Conservation (phyloP, 371 early-diverging fungal species). For the Circinella minor region DNA sequence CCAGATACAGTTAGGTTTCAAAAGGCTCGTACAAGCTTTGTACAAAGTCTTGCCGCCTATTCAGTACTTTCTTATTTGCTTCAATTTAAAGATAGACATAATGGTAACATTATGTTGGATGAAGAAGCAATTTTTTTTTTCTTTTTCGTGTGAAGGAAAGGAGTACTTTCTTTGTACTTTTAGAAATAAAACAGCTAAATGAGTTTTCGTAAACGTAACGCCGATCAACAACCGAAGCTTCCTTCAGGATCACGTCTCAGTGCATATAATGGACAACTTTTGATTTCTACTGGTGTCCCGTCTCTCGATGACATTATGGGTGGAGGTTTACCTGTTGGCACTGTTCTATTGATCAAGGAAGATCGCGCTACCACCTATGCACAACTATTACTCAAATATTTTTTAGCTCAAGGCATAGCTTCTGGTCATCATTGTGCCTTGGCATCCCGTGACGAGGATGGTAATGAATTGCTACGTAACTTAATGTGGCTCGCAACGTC, state of each 20-base stretch:
- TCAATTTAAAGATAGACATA: constrained; percentile 99
- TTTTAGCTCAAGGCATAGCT: constrained; percentile 85
- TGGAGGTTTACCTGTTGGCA: constrained; percentile 88
- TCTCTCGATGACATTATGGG: constrained; percentile 89
- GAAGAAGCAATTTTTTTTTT: constrained; percentile 65
- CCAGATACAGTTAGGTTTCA: constrained; percentile 90
- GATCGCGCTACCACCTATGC: constrained; percentile 89
- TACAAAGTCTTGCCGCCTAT: constrained; percentile 97
- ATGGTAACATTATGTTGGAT: constrained; percentile 99
- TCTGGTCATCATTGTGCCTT: constrained; percentile 77
- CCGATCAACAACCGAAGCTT: constrained; percentile 66
- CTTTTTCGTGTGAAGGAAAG: neutral
- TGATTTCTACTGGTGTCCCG: constrained; percentile 88
- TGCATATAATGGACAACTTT: constrained; percentile 77
- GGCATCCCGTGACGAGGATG: constrained; percentile 69
- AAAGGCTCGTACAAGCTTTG: constrained; percentile 94
- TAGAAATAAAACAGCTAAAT: constrained; percentile 26
- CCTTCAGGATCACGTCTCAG: constrained; percentile 83
- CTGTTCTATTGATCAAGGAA: constrained; percentile 78
- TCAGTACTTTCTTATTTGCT: constrained; percentile 96
- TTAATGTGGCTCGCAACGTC: constrained; percentile 66
- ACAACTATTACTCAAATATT: constrained; percentile 78
- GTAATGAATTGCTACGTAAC: constrained; percentile 56
- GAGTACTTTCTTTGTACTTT: neutral
- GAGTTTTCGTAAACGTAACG: constrained; percentile 73